phyloP scores from a whole-genome alignment of 2,329 filamentous ascomycete genomes.

The Colletotrichum orchidophilum region DNA sequence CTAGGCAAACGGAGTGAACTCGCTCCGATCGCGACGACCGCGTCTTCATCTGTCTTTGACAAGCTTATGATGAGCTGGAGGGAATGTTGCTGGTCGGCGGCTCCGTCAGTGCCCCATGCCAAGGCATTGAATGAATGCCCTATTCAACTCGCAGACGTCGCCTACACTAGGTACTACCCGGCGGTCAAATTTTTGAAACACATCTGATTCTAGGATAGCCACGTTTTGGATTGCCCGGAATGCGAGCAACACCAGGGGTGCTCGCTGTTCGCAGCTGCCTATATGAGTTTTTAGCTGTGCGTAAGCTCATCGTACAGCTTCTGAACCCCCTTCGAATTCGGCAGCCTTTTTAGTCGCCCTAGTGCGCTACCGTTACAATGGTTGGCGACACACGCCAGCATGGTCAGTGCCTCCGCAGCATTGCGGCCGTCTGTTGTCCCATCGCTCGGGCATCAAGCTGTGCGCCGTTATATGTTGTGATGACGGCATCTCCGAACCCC shows the following conservation, averaged over 20 bases:
- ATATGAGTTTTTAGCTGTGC: conserved; percentile 9
- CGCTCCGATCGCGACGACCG: neutral
- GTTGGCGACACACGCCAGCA: neutral
- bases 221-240: conserved; percentile 17
- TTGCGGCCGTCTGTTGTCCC: neutral
- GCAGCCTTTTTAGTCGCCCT: neutral
- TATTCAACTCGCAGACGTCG: neutral
- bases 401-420: neutral
- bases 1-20: neutral
- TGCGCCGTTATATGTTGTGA: neutral
- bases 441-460: conserved; percentile 1
- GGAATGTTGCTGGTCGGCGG: neutral
- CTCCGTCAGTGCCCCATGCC: neutral
- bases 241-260: conserved; percentile 1
- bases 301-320: conserved; percentile 9
- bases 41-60: neutral
- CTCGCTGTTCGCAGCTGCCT: conserved; percentile 15
- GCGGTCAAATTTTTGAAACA: conserved; percentile 23
- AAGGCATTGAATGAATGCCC: neutral
- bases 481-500: conserved; percentile 12
- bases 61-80: neutral
- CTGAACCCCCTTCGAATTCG: neutral
- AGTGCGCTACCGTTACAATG: neutral
- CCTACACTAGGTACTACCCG: conserved; percentile 14
- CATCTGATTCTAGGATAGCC: conserved; percentile 16